A percentile compares a stretch with the other conserved stretches of the same genome.
These are phyloP conservation scores for Geranomyces michiganensis DNA, from an alignment of 192 early-diverging fungal genomes.

Conservation along the genomic window DNA sequence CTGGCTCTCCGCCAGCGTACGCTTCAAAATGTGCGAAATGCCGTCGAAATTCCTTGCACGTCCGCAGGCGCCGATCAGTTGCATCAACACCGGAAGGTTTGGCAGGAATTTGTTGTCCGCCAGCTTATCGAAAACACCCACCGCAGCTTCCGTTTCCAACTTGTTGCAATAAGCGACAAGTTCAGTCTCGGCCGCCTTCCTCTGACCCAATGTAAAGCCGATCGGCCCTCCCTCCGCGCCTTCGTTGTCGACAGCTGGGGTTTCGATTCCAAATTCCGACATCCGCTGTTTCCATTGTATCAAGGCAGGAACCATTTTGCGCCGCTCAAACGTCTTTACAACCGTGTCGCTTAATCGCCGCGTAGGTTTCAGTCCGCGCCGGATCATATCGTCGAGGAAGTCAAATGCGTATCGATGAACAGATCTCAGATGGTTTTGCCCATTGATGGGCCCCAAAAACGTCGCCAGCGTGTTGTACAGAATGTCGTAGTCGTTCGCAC, in stretches of 20 bases:
- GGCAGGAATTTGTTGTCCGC: not conserved
- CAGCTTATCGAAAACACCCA: not conserved
- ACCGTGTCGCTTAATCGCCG: not conserved
- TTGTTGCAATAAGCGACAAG: not conserved
- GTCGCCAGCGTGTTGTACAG: not conserved
- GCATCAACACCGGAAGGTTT: not conserved
- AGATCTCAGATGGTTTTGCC: not conserved
- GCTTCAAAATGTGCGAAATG: not conserved
- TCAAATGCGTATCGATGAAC: not conserved
- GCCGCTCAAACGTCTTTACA: not conserved
- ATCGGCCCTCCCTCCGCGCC: not conserved
- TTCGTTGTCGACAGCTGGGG: not conserved
- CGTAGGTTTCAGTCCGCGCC: not conserved
- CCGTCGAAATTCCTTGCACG: not conserved
- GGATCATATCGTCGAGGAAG: conserved; percentile 1
- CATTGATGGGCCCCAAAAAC: not conserved
- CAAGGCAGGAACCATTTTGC: not conserved
- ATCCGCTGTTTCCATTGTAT: not conserved
- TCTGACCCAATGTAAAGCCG: not conserved
- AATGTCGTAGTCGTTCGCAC: not conserved
- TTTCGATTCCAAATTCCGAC: not conserved
- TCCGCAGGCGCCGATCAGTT: not conserved
- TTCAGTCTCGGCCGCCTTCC: not conserved
- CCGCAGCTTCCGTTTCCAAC: not conserved
- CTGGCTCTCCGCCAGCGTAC: not conserved